Percentiles rank a stretch among this genome's conserved stretches.
phyloP scores from a whole-genome alignment of 2,329 filamentous ascomycete species.

The Fusarium armeniacum region DNA sequence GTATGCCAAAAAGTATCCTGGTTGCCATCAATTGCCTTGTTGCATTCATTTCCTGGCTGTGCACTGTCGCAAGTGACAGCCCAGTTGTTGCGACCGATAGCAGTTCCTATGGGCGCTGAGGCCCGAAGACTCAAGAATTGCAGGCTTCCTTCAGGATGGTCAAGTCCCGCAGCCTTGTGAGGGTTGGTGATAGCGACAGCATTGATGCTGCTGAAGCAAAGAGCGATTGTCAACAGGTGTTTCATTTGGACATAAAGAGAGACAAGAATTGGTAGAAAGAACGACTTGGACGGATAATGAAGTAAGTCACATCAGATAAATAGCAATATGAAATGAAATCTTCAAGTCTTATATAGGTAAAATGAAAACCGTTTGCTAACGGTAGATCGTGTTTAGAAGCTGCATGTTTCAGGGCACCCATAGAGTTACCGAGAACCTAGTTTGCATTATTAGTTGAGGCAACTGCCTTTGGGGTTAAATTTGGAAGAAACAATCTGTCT shows the following conservation, averaged over 20 bases:
- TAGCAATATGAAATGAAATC: neutral
- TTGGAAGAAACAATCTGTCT: neutral
- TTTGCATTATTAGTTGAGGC: neutral
- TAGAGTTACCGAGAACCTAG: neutral
- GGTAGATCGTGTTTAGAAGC: neutral
- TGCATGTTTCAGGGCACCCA: neutral
- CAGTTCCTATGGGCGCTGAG: conserved; percentile 6
- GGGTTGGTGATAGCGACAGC: neutral
- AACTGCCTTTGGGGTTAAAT: neutral
- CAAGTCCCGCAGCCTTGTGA: neutral
- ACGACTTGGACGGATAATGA: neutral
- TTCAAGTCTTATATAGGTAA: neutral
- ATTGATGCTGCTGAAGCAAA: conserved; percentile 2
- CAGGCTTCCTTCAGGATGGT: neutral
- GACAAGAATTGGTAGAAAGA: neutral
- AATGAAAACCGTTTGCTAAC: neutral
- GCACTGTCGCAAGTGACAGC: conserved; percentile 31
- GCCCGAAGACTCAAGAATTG: conserved; percentile 3
- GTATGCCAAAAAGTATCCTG: conserved; percentile 34
- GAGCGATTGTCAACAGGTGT: neutral
- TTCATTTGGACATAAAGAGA: neutral
- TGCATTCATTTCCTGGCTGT: conserved; percentile 24
- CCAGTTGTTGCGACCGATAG: conserved; percentile 29
- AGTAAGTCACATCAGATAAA: neutral
- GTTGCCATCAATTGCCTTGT: conserved; percentile 34